Base-by-base conservation (phyloP, 768 basidiomycete species). In the Naganishia friedmannii region DNA sequence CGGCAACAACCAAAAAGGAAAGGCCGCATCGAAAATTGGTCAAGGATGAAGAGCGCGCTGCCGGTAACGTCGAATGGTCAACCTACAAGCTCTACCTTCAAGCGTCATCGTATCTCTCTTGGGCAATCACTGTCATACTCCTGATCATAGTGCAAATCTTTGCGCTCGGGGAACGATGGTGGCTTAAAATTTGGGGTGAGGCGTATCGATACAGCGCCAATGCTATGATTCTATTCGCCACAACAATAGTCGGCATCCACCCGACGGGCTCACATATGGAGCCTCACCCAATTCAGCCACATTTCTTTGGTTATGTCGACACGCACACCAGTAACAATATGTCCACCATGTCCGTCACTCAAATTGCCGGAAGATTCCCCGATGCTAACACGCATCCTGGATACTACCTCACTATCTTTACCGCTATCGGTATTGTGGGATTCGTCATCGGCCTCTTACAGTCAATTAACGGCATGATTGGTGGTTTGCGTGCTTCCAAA, bases 151-250 rank as follows among this genome's bases (percentile, higher is more conserved):
- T 46, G 26, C 78, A 81, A 69, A 39, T 74, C 15, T 57, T 72
- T 29, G 71, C 70, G 10, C 58, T 76, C 23, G 78, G 77, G 10
- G 77, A 78, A 60, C 32, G 77, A 58, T 78, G 69, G 6, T 92
- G 90, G 90, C 88, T 92, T 75, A 90, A 86, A 84, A 86, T 89
- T 54, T 91, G 90, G 90, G 88, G 89, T 12, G 85, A 87, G 70
- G 88, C 79, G 2, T 70, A 70, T 37, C 28, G 51, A n/a, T 66
- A 66, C 19, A 34, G 51, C 28, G 31, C 23, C n/a, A 34, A 66
- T 21, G 29, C 65, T 21, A 53, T 66, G 26, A 66, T 53, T 13
- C 13, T 54, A 4, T 66, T 66, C n/a, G 53, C 65, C 4, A 53
- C 48, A 32, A 29, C 65, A 21, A 42, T 48, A 3, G 34, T 66